A percentile compares a stretch with the other conserved stretches of the same genome.
Evolutionary conservation across 129 eudicot genomes (phyloP).

Genomic region (Lactuca sativa): DNA sequence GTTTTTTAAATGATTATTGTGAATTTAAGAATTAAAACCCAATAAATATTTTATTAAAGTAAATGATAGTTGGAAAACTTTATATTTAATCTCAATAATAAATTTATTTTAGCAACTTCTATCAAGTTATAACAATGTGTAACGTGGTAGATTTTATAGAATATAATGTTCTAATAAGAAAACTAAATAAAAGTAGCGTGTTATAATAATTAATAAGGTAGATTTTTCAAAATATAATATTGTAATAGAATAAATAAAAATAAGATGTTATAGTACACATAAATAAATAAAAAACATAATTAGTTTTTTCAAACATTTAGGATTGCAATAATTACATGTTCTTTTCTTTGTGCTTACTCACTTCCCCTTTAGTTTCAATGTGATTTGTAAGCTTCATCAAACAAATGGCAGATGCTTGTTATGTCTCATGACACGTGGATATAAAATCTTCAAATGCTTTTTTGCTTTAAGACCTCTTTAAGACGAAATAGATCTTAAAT

Average conservation of each 20-base stretch:
- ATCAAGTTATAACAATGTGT: too few relatives aligned
- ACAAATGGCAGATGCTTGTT: constrained; percentile 22
- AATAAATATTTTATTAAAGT: background rate
- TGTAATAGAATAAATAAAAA: too few relatives aligned
- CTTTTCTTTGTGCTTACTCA: constrained; percentile 40
- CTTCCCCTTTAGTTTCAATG: constrained; percentile 23
- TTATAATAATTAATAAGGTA: too few relatives aligned
- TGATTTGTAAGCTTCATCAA: constrained; percentile 36
- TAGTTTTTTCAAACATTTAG: background rate
- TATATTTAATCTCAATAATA: background rate
- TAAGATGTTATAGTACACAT: background rate
- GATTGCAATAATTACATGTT: constrained; percentile 19
- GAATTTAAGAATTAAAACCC: background rate
- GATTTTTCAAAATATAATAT: too few relatives aligned
- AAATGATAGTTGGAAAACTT: background rate
- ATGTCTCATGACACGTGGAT: constrained; percentile 23
- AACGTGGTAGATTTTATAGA: too few relatives aligned
- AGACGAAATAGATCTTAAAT: background rate
- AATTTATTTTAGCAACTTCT: background rate
- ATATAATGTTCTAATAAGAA: background rate
- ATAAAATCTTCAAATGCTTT: constrained; percentile 24
- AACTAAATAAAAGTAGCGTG: background rate
- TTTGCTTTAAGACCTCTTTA: constrained; percentile 21
- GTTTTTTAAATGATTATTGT: background rate
- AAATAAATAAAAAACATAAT: too few relatives aligned